Base-by-base conservation (phyloP, 495 filamentous ascomycete species). In the Podospora sp. region DNA sequence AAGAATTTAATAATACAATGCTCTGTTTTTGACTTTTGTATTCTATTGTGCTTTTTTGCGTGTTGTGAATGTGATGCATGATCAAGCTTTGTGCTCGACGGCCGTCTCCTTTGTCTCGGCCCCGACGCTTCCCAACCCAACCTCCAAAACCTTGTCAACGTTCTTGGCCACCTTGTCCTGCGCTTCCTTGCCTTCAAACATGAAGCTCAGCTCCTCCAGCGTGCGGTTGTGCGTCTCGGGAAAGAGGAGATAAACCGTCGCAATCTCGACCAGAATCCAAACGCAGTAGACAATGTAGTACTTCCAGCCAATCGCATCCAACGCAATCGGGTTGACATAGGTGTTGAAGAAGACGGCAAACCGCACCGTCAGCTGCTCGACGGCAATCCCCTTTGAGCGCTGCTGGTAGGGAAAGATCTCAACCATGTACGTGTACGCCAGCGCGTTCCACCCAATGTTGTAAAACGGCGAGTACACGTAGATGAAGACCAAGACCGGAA, bases 321-420 rank as follows among this genome's bases (percentile, higher is more conserved):
- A 74, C 26, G 85, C 88, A 50, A 91, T 82, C 0, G 88, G 87
- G 74, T 90, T 90, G 60, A 89, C 84, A 68, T 87, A 88, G 1
- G 83, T 87, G 58, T 87, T 87, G 71, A 80, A 80, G 64, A 79
- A 79, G 29, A 79, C 73, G 55, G 85, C 85, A 25, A 81, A 79
- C 20, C 84, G 77, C 51, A 85, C 82, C 22, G 82, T 87, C 64
- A 86, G 80, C 72, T 87, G 84, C 74, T 86, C 83, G 65, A 87
- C 82, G 0, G 85, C 81, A 65, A 88, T 82, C 35, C 88, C 87
- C 52, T 86, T 82, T 22, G 86, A 79, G 18, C 87, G 83, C 40
- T 83, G 79, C 4, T 81, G 77, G 75, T 81, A 89, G 7, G 87
- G 87, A 68, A 87, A 88, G 27, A 90, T 73, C 67, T 90, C 87